These are phyloP conservation scores for Gryganskiella cystojenkinii DNA, from an alignment of 192 early-diverging fungal species.

Conservation along the genomic window DNA sequence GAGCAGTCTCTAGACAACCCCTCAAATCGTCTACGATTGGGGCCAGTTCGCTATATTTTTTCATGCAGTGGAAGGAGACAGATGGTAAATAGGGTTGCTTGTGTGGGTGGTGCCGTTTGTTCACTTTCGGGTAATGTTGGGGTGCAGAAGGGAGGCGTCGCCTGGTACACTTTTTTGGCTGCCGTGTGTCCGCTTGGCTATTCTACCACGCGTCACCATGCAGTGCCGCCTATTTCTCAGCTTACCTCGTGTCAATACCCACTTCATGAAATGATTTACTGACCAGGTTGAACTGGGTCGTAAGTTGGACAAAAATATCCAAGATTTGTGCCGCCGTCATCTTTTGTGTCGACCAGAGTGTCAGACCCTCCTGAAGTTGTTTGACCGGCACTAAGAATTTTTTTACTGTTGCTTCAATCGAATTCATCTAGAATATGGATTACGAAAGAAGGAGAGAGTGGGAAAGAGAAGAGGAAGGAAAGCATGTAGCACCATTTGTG, in stretches of 20 bases:
- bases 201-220: background rate
- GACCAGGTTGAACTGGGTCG: constrained; percentile 45
- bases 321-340: constrained; percentile 48
- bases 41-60: constrained; percentile 45
- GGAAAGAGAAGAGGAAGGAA: no score
- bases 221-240: background rate
- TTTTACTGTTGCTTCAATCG: constrained; percentile 55
- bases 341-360: constrained; percentile 49
- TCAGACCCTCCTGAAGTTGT: constrained; percentile 53
- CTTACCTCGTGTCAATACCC: constrained; percentile 39
- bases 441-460: background rate
- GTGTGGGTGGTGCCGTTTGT: no score
- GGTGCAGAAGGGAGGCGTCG: no score
- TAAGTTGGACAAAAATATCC: constrained; percentile 48
- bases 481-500: no score
- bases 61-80: background rate
- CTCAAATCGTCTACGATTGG: constrained; percentile 56
- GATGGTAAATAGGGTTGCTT: no score
- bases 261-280: constrained; percentile 27
- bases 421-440: constrained; percentile 27
- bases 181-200: no score
- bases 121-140: no score
- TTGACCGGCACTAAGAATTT: constrained; percentile 54
- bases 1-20: constrained; percentile 56
- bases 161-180: background rate